phyloP scores from a whole-genome alignment of 331 rosid species.

The Quercus tomentella region DNA sequence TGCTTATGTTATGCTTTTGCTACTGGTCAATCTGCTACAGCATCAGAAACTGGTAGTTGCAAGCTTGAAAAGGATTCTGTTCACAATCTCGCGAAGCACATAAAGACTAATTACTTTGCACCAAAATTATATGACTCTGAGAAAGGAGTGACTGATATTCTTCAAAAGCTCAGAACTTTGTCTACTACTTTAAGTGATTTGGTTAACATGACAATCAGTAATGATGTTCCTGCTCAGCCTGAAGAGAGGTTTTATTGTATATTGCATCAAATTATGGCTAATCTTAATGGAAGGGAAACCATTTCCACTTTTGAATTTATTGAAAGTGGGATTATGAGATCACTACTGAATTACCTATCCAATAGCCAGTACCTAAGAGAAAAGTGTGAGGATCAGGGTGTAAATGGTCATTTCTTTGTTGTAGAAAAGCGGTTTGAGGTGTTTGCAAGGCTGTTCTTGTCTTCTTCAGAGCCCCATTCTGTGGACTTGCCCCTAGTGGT shows the following conservation, averaged over 20 bases:
- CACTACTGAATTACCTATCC: conserved; percentile 67
- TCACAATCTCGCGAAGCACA: conserved; percentile 62
- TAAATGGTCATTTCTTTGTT: conserved; percentile 28
- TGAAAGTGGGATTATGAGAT: conserved; percentile 86
- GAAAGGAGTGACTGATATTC: conserved; percentile 70
- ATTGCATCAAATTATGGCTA: conserved; percentile 60
- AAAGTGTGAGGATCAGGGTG: conserved; percentile 32
- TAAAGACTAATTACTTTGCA: conserved; percentile 58
- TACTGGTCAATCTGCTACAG: conserved; percentile 38
- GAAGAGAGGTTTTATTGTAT: conserved; percentile 53
- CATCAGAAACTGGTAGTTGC: conserved; percentile 59
- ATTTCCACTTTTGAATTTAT: conserved; percentile 95
- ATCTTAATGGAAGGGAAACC: conserved; percentile 72
- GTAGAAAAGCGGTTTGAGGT: conserved; percentile 77
- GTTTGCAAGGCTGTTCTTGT: conserved; percentile 57
- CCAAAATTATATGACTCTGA: conserved; percentile 62
- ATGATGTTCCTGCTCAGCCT: conserved; percentile 35
- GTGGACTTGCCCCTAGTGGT: conserved; percentile 45
- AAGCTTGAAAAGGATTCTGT: conserved; percentile 80
- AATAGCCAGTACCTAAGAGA: conserved; percentile 47
- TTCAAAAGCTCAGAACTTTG: conserved; percentile 63
- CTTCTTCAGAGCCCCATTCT: conserved; percentile 41
- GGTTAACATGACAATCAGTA: conserved; percentile 27
- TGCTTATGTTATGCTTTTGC: conserved; percentile 87
- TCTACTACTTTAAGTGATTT: conserved; percentile 54